These are phyloP conservation scores for Cordyceps javanica DNA, from an alignment of 2,329 filamentous ascomycete genomes.

Conservation along the genomic window DNA sequence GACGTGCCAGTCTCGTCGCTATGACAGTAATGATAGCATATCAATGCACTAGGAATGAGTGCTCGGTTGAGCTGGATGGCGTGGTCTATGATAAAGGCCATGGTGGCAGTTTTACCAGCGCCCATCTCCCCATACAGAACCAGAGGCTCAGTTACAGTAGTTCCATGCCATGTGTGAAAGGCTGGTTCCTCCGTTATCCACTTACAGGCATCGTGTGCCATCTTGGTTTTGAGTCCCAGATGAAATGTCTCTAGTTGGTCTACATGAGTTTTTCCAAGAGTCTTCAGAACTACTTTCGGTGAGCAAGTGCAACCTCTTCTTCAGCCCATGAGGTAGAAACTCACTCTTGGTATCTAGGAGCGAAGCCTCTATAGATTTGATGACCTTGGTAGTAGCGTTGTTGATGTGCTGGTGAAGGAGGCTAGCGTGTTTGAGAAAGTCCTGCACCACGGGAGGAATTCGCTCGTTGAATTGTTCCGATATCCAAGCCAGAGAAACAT, in stretches of 20 bases:
- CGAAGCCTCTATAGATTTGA: background rate
- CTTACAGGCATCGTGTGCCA: background rate
- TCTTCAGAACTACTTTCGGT: background rate
- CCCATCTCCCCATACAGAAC: conserved; percentile 8
- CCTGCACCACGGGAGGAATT: background rate
- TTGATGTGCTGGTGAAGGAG: conserved; percentile 3
- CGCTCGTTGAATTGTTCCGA: conserved; percentile 8
- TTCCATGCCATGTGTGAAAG: background rate
- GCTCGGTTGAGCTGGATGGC: background rate
- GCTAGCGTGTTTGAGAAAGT: background rate
- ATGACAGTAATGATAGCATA: conserved; percentile 6
- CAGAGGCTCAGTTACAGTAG: background rate
- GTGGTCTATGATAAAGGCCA: background rate
- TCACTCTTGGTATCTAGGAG: background rate
- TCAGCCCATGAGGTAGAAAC: background rate
- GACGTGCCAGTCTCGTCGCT: background rate
- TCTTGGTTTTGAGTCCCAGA: background rate
- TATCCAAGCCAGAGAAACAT: background rate
- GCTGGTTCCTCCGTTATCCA: background rate
- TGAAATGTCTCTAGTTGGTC: background rate
- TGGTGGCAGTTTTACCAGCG: conserved; percentile 6
- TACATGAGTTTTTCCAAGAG: background rate
- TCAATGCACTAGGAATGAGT: background rate
- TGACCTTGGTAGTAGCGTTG: background rate
- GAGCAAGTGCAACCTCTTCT: background rate